phyloP scores from a whole-genome alignment of 768 basidiomycete species.

The Symmetrospora coprosmae region DNA sequence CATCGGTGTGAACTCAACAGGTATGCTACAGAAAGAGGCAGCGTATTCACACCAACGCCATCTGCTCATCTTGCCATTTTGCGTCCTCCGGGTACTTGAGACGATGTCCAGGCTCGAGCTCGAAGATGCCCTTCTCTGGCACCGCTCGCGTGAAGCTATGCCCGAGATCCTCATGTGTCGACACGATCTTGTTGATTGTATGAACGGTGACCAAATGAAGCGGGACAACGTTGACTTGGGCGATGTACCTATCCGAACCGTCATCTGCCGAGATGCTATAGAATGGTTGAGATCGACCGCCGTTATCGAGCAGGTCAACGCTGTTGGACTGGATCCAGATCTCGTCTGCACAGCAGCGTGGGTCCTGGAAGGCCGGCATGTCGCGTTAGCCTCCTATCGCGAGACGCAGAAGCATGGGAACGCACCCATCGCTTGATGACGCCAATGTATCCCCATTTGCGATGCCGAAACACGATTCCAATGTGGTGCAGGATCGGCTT shows the following conservation, averaged over 20 bases:
- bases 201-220: background rate
- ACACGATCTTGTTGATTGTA: background rate
- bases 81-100: constrained; percentile 14
- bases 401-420: too few relatives aligned
- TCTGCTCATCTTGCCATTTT: background rate
- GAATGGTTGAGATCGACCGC: constrained; percentile 11
- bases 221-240: constrained; percentile 13
- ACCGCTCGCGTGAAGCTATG: constrained; percentile 1
- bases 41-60: too few relatives aligned
- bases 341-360: constrained; percentile 17
- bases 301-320: constrained; percentile 14
- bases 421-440: constrained; percentile 14
- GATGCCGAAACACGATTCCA: constrained; percentile 10
- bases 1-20: too few relatives aligned
- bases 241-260: constrained; percentile 17
- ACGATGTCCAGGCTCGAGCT: background rate
- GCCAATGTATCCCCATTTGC: constrained; percentile 10
- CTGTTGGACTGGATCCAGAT: constrained; percentile 11
- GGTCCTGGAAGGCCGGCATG: constrained; percentile 4
- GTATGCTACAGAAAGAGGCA: too few relatives aligned
- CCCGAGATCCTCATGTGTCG: constrained; percentile 2
- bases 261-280: constrained; percentile 16
- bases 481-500: constrained; percentile 11
- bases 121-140: constrained; percentile 1
- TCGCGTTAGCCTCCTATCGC: background rate